These are phyloP conservation scores for Fusarium oligoseptatum DNA, from an alignment of 2,329 filamentous ascomycete genomes.

Conservation along the genomic window DNA sequence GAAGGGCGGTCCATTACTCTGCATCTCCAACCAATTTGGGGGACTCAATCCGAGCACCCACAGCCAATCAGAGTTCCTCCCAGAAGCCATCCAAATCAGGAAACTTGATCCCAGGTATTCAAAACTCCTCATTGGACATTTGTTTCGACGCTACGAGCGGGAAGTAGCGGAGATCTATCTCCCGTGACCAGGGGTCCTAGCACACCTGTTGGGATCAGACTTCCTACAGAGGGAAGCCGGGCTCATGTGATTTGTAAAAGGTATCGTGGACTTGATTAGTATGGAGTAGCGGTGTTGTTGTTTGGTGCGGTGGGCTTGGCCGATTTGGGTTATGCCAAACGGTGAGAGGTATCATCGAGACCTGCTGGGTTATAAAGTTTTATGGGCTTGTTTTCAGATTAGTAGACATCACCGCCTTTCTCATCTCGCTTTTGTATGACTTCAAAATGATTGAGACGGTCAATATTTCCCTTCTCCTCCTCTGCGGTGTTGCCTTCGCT, in stretches of 20 bases:
- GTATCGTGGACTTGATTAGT: neutral
- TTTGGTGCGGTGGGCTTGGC: neutral
- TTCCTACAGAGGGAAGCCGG: neutral
- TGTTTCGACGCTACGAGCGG: neutral
- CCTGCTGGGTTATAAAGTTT: neutral
- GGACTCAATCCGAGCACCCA: neutral
- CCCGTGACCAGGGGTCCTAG: neutral
- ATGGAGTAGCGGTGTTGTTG: neutral
- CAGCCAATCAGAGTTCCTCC: neutral
- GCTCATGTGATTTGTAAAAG: neutral
- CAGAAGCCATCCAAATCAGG: neutral
- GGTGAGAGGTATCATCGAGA: neutral
- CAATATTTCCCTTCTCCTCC: neutral
- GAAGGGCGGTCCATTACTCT: neutral
- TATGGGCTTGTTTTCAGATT: neutral
- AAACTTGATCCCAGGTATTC: neutral
- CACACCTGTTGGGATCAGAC: neutral
- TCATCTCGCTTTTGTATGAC: neutral
- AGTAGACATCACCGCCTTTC: neutral
- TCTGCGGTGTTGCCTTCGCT: neutral
- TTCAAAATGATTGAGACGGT: neutral
- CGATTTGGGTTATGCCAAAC: neutral
- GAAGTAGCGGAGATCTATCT: neutral
- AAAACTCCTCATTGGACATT: neutral
- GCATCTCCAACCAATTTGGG: neutral